These are phyloP conservation scores for Cladosporium sp. DNA, from an alignment of 2,329 filamentous ascomycete genomes.

Conservation along the genomic window DNA sequence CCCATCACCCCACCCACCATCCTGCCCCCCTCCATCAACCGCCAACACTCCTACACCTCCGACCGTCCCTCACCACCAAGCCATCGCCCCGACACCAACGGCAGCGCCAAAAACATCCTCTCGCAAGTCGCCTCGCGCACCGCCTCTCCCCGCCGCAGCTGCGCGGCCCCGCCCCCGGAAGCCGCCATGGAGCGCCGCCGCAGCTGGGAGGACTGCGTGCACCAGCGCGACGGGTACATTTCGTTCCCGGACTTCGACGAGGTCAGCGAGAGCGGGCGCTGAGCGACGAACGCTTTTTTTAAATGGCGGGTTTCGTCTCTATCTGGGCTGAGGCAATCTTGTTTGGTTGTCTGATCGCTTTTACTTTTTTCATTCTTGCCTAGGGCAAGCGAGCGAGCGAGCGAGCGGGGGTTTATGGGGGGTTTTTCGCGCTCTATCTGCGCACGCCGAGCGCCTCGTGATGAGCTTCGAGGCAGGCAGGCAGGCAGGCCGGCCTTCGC, in stretches of 20 bases:
- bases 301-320: too few relatives aligned
- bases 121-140: conserved; percentile 21
- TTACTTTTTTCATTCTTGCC: too few relatives aligned
- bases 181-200: conserved; percentile 9
- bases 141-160: conserved; percentile 18
- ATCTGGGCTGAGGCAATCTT: too few relatives aligned
- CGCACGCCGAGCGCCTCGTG: too few relatives aligned
- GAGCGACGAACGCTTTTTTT: background rate
- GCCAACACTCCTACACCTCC: conserved; percentile 24
- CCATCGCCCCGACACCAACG: background rate
- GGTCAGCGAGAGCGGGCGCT: conserved; percentile 13
- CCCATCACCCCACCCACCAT: conserved; percentile 23
- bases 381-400: too few relatives aligned
- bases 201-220: conserved; percentile 27
- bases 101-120: conserved; percentile 8
- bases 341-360: too few relatives aligned
- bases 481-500: too few relatives aligned
- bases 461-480: too few relatives aligned
- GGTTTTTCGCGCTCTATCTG: too few relatives aligned
- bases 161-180: background rate
- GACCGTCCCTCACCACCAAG: background rate
- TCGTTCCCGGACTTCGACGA: conserved; percentile 31
- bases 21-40: conserved; percentile 24
- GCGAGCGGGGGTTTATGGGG: too few relatives aligned
- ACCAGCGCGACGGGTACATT: conserved; percentile 28